Evolutionary conservation across 768 basidiomycete species (phyloP).

Genomic region (Pulveroboletus sp.): DNA sequence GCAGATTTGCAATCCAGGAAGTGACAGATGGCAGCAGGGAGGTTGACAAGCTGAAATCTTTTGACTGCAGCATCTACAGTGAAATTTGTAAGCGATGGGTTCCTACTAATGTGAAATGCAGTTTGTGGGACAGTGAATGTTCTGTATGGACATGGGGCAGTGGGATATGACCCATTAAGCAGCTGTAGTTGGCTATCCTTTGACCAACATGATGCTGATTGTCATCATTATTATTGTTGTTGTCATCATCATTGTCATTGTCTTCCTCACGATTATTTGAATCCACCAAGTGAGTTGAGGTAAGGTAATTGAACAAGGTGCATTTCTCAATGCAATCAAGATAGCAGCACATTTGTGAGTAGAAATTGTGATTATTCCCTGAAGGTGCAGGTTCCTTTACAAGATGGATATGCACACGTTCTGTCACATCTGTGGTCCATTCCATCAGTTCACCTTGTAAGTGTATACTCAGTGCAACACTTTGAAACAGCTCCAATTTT

Average conservation of each 20-base stretch:
- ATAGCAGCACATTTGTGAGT: not conserved
- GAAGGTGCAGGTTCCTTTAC: not conserved
- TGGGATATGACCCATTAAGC: not conserved
- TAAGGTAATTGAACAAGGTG: not conserved
- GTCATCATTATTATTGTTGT: not conserved
- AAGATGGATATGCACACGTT: not conserved
- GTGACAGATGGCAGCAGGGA: not conserved
- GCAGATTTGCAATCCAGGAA: not conserved
- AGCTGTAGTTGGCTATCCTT: not conserved
- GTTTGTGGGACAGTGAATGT: not conserved
- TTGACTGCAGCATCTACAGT: not conserved
- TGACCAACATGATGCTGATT: not conserved
- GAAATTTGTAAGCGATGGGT: not conserved
- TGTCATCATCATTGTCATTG: not conserved
- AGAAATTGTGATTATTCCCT: not conserved
- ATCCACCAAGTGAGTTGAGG: not conserved
- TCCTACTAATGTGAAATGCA: not conserved
- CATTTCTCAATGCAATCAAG: not conserved
- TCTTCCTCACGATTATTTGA: too few species aligned
- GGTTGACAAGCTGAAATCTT: not conserved
- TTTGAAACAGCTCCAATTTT: not conserved
- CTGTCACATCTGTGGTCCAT: not conserved
- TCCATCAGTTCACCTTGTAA: not conserved
- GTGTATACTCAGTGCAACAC: not conserved
- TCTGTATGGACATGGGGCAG: not conserved